Percentiles rank a stretch among this genome's conserved stretches.
These are phyloP conservation scores for Xylariaceae sp. DNA, from an alignment of 2,329 filamentous ascomycete species.

Conservation along the genomic window DNA sequence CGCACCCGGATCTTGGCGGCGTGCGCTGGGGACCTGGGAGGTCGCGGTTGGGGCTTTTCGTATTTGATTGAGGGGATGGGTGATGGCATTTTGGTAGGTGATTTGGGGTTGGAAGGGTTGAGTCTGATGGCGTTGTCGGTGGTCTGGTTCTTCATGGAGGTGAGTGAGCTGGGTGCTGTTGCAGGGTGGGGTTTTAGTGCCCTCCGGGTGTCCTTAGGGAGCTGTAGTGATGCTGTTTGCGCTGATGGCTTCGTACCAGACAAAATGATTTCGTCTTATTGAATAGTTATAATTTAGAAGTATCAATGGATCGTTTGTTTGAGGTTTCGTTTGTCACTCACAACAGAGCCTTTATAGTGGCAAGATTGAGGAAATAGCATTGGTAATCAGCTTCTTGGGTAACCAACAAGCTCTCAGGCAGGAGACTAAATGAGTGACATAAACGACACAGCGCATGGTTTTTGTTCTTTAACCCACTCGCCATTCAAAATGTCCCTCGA, in stretches of 20 bases:
- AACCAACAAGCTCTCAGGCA: too few species aligned
- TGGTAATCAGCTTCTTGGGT: too few species aligned
- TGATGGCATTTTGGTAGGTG: background rate
- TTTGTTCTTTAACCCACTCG: too few species aligned
- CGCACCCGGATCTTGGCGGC: conserved; percentile 56
- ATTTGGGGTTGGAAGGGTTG: background rate
- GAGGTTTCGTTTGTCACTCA: too few species aligned
- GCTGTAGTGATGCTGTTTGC: background rate
- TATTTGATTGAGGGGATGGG: conserved; percentile 17
- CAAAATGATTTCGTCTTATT: background rate
- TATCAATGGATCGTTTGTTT: too few species aligned
- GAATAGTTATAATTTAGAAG: too few species aligned
- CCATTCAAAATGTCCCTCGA: too few species aligned
- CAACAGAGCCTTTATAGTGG: too few species aligned
- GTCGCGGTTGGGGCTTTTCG: conserved; percentile 43
- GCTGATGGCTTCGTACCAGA: background rate
- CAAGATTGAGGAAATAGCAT: too few species aligned
- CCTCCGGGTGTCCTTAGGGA: background rate
- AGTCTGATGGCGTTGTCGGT: background rate
- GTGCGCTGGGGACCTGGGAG: conserved; percentile 41
- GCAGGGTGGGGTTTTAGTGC: background rate
- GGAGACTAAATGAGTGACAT: too few species aligned
- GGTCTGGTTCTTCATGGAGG: too few species aligned
- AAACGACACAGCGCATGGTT: too few species aligned
- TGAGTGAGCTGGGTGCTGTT: background rate